Conservation (phyloP, 2,329 filamentous ascomycete genomes). For the Torrubiellomyces zombiae region DNA sequence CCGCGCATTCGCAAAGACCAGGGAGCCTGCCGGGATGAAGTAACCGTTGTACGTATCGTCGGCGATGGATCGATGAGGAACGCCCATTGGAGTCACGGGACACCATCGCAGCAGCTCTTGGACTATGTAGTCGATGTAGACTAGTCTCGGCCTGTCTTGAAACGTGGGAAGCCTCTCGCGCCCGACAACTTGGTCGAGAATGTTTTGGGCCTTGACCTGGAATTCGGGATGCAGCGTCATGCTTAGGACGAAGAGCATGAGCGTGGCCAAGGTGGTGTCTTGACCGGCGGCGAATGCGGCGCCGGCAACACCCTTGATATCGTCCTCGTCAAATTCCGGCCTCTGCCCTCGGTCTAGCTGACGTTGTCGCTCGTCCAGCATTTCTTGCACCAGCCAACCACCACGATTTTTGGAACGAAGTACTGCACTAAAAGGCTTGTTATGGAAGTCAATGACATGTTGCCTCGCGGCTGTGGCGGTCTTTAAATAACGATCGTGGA, state of each 20-base stretch:
- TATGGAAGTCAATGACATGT: slow-evolving; percentile 23
- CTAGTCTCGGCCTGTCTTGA: slow-evolving; percentile 24
- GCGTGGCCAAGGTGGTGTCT: slow-evolving; percentile 26
- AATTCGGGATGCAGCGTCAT: slow-evolving; percentile 24
- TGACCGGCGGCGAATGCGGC: slow-evolving; percentile 30
- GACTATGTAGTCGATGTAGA: slow-evolving; percentile 27
- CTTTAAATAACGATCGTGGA: slow-evolving; percentile 13
- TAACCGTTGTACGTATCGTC: slow-evolving; percentile 41
- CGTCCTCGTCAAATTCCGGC: slow-evolving; percentile 20
- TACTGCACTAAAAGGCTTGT: slow-evolving; percentile 24
- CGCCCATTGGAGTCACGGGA: slow-evolving; percentile 29
- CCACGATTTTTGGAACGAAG: slow-evolving; percentile 12
- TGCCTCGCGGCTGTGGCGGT: slow-evolving; percentile 13
- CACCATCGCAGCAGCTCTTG: slow-evolving; percentile 28
- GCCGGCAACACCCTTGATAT: slow-evolving; percentile 31
- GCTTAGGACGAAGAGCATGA: slow-evolving; percentile 27
- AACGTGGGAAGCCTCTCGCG: slow-evolving; percentile 25
- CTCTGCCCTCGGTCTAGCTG: slow-evolving; percentile 11
- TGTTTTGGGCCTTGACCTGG: slow-evolving; percentile 26
- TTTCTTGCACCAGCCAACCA: slow-evolving; percentile 12
- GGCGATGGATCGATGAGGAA: slow-evolving; percentile 35
- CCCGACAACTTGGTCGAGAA: slow-evolving; percentile 31
- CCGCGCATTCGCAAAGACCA: slow-evolving; percentile 24
- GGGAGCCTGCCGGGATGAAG: slow-evolving; percentile 36
- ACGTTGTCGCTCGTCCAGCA: slow-evolving; percentile 10